A percentile compares a stretch with the other conserved stretches of the same genome.
Evolutionary conservation across 306 rosid species (phyloP).

Genomic region (Oemleria cerasiformis): DNA sequence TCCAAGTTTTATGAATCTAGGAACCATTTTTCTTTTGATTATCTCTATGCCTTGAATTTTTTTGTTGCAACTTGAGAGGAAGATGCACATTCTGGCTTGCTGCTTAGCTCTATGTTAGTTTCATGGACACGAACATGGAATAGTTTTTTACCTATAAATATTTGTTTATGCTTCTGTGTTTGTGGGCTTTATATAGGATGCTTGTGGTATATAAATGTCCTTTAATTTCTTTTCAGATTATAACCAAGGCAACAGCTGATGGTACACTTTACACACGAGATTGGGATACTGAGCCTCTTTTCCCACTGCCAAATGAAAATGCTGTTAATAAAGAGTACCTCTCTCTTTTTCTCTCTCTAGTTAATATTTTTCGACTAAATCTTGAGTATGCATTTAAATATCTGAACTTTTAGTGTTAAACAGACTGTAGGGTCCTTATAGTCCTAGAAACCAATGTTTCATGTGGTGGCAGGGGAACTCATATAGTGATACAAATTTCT

Average conservation of each 20-base stretch:
- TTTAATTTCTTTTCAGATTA: constrained; percentile 53
- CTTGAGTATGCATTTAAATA: not conserved
- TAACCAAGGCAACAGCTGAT: constrained; percentile 92
- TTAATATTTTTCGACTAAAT: not conserved
- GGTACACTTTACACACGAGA: constrained; percentile 72
- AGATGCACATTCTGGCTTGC: not conserved
- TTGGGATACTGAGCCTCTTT: constrained; percentile 96
- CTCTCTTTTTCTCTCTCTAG: constrained; percentile 23
- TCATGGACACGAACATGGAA: not conserved
- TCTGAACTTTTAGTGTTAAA: not conserved
- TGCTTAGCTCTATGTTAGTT: not conserved
- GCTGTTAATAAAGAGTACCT: constrained; percentile 51
- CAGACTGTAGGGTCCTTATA: not conserved
- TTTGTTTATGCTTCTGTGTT: not conserved
- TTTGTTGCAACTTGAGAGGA: not conserved
- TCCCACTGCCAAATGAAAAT: constrained; percentile 66
- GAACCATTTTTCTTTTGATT: not conserved
- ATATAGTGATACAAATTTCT: not conserved
- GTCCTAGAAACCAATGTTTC: too few species aligned
- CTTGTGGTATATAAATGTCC: not conserved
- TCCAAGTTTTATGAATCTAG: not conserved
- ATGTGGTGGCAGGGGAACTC: not conserved
- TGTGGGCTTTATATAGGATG: not conserved
- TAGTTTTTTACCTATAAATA: not conserved
- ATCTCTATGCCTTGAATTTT: not conserved